Base-by-base conservation (phyloP, 768 basidiomycete genomes). In the Mycena crocata region DNA sequence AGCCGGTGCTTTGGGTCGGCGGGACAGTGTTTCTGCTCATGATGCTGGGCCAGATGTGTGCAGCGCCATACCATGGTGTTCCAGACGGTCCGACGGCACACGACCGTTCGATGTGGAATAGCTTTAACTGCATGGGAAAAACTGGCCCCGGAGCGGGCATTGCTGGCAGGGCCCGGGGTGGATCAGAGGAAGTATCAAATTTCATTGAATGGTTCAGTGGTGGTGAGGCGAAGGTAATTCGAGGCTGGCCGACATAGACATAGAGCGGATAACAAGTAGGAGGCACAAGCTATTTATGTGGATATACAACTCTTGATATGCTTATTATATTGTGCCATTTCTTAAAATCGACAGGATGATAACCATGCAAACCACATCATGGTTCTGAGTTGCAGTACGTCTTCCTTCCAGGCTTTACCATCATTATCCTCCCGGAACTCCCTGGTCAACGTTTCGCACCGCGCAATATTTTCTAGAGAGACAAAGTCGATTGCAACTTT, bases 401-500 rank as follows among this genome's bases (percentile, higher is more conserved):
- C 44, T 3, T 26, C 40, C 42, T 40, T 62, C 31, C n/a, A n/a
- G n/a, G 24, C 21, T 2, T 31, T 2, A 35, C n/a, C 4, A n/a
- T 21, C n/a, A 6, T 19, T 14, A 2, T 15, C 7, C 64, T 95
- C n/a, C n/a, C n/a, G 86, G 80, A 98, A 97, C 79, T 98, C 96
- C 67, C 84, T 83, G 60, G 93, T 95, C 60, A 98, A 83, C 75
- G 84, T 83, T 77, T 93, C 93, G 77, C 96, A 98, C 30, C 94
- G 87, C 48, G 80, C 82, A 39, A 98, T 90, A 75, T 97, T 97
- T 81, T 98, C 93, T 34, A 94, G 90, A 82, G 92, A 93, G 68
- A 98, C 95, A 77, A 95, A 98, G 79, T 97, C 96, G 72, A 92
- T 86, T 21, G 96, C 95, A 49, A 98, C 93, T 80, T 98, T 98